Conservation (phyloP, 768 basidiomycete genomes). For the Coprinopsis sp. region DNA sequence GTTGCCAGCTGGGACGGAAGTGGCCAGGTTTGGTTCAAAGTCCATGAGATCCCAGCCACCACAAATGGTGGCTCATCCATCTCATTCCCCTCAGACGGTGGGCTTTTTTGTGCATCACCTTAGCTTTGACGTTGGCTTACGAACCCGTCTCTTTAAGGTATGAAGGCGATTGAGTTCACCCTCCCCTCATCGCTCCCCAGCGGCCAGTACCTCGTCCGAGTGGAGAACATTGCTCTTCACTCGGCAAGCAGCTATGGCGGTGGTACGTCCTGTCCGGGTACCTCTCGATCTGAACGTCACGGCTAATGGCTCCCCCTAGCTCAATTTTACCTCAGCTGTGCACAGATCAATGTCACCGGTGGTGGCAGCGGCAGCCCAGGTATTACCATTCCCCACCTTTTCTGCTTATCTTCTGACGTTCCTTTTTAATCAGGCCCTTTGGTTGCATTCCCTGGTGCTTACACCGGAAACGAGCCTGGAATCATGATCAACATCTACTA, state of each 20-base stretch:
- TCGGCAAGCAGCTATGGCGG: constrained; percentile 29
- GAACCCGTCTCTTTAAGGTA: not conserved
- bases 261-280: no score
- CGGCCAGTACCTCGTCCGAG: constrained; percentile 35
- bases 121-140: not conserved
- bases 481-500: constrained; percentile 18
- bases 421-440: no score
- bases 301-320: constrained; percentile 7
- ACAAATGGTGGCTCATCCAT: constrained; percentile 37
- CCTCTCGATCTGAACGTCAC: not conserved
- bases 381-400: no score
- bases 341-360: constrained; percentile 33
- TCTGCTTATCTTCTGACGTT: no score
- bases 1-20: constrained; percentile 35
- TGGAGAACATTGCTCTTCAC: constrained; percentile 39
- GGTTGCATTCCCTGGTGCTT: constrained; percentile 24
- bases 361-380: constrained; percentile 21
- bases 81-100: constrained; percentile 33
- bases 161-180: constrained; percentile 25
- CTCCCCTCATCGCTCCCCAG: constrained; percentile 30
- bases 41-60: constrained; percentile 35
- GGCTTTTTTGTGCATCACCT: not conserved
- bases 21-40: constrained; percentile 42
- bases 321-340: constrained; percentile 32
- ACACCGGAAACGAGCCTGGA: constrained; percentile 20